Conservation (phyloP, 305 asterid genomes). For the Rubia peregrina region DNA sequence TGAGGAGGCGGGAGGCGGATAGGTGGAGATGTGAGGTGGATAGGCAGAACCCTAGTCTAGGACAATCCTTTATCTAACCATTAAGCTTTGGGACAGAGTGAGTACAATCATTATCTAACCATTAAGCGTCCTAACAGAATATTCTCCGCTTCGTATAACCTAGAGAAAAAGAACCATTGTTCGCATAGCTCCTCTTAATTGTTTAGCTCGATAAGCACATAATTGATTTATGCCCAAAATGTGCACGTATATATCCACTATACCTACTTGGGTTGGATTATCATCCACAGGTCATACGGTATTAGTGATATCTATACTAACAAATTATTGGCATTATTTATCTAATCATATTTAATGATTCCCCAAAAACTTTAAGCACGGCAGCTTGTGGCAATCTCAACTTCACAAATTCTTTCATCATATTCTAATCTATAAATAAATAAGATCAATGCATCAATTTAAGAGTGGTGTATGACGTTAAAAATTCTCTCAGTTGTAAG, state of each 20-base stretch:
- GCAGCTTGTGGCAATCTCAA: neutral
- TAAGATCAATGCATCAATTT: neutral
- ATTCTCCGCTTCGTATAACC: too few species aligned
- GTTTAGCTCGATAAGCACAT: neutral
- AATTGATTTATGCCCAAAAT: neutral
- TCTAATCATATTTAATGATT: neutral
- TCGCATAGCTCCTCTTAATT: too few species aligned
- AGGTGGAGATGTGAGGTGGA: too few species aligned
- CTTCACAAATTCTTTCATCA: neutral
- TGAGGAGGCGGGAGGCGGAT: too few species aligned
- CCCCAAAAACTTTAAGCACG: neutral
- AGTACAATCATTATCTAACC: too few species aligned
- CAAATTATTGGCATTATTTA: neutral
- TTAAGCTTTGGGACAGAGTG: too few species aligned
- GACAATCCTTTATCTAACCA: too few species aligned
- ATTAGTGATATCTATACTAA: neutral
- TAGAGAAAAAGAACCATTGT: too few species aligned
- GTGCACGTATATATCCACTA: constrained; percentile 1
- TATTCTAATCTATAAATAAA: neutral
- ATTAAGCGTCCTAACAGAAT: too few species aligned
- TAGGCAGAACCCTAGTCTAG: too few species aligned
- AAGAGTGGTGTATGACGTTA: neutral
- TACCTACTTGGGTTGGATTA: neutral
- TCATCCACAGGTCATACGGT: neutral
- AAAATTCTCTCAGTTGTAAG: too few species aligned